Evolutionary conservation across 768 basidiomycete genomes (phyloP).

Genomic region (Tylopilus sp.): DNA sequence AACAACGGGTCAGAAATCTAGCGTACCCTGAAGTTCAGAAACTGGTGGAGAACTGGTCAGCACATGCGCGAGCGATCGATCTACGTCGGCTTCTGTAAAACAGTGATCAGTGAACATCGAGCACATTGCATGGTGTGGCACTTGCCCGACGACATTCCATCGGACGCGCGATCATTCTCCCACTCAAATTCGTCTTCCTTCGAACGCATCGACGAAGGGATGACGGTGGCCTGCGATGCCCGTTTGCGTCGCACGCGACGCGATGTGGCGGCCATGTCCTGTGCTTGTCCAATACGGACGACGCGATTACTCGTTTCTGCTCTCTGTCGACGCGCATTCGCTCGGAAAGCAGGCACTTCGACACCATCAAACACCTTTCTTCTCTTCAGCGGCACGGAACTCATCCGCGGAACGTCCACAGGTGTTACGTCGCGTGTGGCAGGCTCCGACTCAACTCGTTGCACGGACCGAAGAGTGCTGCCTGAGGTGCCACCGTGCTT

Average conservation of each 20-base stretch:
- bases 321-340: constrained; percentile 13
- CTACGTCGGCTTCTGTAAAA: constrained; percentile 20
- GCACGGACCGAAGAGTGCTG: constrained; percentile 9
- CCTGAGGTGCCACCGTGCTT: constrained; percentile 23
- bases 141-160: constrained; percentile 22
- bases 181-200: constrained; percentile 30
- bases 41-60: constrained; percentile 8
- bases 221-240: neutral
- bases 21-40: constrained; percentile 11
- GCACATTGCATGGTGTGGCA: neutral
- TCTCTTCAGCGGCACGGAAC: constrained; percentile 24
- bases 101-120: neutral
- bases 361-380: constrained; percentile 30
- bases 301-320: neutral
- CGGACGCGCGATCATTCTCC: constrained; percentile 27
- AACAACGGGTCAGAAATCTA: neutral
- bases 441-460: constrained; percentile 30
- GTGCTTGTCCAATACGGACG: neutral
- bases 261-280: neutral
- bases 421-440: constrained; percentile 21
- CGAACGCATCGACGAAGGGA: constrained; percentile 6
- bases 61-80: constrained; percentile 16
- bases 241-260: neutral
- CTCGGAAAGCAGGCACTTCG: constrained; percentile 25
- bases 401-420: constrained; percentile 13